Percentiles rank a stretch among this genome's conserved stretches.
Evolutionary conservation across 2,329 filamentous ascomycete species (phyloP).

Genomic region (Colletotrichum tofieldiae): DNA sequence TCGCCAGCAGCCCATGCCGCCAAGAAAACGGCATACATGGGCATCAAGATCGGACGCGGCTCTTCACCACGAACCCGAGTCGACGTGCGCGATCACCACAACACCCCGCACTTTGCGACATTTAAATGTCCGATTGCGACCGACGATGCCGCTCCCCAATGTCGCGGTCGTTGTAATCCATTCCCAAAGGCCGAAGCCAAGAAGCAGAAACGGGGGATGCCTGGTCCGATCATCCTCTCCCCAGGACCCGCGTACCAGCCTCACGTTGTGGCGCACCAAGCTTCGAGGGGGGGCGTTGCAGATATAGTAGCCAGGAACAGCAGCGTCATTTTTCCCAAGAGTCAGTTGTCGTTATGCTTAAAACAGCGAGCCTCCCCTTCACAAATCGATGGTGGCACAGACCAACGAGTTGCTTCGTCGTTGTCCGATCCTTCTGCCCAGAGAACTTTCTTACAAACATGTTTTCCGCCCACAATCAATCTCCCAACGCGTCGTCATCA

Average conservation of each 20-base stretch:
- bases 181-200: no score
- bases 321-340: background rate
- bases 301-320: background rate
- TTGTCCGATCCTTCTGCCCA: background rate
- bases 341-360: background rate
- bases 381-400: background rate
- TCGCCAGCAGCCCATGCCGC: background rate
- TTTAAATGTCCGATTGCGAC: constrained; percentile 9
- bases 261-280: background rate
- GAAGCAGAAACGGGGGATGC: no score
- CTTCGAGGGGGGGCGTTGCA: background rate
- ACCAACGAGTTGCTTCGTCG: background rate
- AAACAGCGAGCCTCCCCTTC: background rate
- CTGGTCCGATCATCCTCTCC: background rate
- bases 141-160: background rate
- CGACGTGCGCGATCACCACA: background rate
- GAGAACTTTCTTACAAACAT: background rate
- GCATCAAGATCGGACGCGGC: background rate
- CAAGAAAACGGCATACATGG: background rate
- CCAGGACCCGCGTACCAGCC: background rate
- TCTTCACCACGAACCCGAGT: background rate
- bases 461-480: background rate
- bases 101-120: constrained; percentile 24
- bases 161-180: background rate
- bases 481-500: background rate